Conservation (phyloP, 805 yeast species). For the Saccharomycopsis microspora region DNA sequence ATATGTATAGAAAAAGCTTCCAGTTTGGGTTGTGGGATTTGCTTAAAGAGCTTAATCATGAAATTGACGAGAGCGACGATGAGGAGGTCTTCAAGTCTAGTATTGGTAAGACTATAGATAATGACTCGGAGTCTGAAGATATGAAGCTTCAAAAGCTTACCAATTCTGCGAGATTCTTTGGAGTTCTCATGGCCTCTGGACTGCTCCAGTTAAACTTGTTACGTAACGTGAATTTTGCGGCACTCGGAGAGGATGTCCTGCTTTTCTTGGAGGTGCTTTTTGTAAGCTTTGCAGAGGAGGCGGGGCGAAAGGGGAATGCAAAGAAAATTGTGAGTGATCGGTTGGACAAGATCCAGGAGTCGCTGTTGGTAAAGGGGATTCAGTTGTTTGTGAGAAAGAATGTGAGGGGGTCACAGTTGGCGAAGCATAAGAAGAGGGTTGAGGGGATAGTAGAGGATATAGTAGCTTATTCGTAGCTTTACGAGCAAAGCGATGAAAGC, state of each 20-base stretch:
- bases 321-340: conserved; percentile 25
- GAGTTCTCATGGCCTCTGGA: conserved; percentile 62
- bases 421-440: conserved; percentile 31
- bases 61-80: conserved; percentile 29
- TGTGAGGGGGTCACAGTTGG: conserved; percentile 33
- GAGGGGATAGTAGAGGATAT: too few relatives aligned
- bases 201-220: conserved; percentile 63
- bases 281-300: conserved; percentile 50
- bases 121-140: conserved; percentile 38
- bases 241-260: conserved; percentile 46
- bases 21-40: conserved; percentile 89
- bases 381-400: conserved; percentile 44
- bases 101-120: conserved; percentile 19
- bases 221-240: conserved; percentile 61
- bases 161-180: conserved; percentile 75
- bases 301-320: conserved; percentile 46
- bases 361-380: conserved; percentile 51
- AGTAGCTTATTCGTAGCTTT: too few relatives aligned
- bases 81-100: conserved; percentile 21
- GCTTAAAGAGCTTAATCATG: conserved; percentile 48
- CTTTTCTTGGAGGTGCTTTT: conserved; percentile 66
- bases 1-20: conserved; percentile 67
- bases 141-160: conserved; percentile 45
- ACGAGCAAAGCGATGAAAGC: too few relatives aligned
- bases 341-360: conserved; percentile 34